Conservation (phyloP, 139 green algal genomes). For the Chlorella sp. region DNA sequence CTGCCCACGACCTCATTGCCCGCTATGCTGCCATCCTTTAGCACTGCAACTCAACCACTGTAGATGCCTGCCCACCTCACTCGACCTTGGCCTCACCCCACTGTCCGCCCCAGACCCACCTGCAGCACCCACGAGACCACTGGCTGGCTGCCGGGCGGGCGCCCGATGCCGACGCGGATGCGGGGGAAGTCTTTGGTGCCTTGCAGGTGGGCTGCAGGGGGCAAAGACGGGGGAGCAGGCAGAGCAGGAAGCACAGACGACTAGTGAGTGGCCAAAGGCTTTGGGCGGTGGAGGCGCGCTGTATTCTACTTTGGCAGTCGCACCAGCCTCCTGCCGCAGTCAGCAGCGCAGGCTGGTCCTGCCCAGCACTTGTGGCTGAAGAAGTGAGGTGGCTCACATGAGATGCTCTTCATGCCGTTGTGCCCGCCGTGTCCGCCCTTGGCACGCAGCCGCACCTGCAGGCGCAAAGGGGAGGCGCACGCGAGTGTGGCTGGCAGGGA, state of each 20-base stretch:
- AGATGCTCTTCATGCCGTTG: constrained; percentile 93
- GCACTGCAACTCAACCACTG: background rate
- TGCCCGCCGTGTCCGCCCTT: constrained; percentile 93
- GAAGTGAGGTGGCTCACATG: background rate
- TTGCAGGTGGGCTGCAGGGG: constrained; percentile 47
- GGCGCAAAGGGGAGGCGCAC: too few species aligned
- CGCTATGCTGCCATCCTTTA: background rate
- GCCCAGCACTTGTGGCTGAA: too few species aligned
- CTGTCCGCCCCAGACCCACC: constrained; percentile 5
- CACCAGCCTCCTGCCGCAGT: too few species aligned
- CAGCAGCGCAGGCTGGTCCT: too few species aligned
- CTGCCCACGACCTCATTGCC: too few species aligned
- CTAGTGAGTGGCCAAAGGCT: too few species aligned
- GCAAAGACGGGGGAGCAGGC: background rate
- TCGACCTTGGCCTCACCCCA: background rate
- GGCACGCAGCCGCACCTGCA: constrained; percentile 64
- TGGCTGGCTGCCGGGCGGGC: constrained; percentile 64
- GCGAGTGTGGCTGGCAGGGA: too few species aligned
- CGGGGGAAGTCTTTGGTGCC: constrained; percentile 78
- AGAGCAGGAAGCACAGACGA: background rate
- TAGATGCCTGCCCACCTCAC: too few species aligned
- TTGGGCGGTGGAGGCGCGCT: too few species aligned
- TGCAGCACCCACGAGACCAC: constrained; percentile 76
- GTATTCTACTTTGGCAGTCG: too few species aligned
- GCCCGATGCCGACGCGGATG: constrained; percentile 85